A percentile compares a stretch with the other conserved stretches of the same genome.
Evolutionary conservation across 2,329 filamentous ascomycete species (phyloP).

Genomic region (Phyllosticta ampelicida): DNA sequence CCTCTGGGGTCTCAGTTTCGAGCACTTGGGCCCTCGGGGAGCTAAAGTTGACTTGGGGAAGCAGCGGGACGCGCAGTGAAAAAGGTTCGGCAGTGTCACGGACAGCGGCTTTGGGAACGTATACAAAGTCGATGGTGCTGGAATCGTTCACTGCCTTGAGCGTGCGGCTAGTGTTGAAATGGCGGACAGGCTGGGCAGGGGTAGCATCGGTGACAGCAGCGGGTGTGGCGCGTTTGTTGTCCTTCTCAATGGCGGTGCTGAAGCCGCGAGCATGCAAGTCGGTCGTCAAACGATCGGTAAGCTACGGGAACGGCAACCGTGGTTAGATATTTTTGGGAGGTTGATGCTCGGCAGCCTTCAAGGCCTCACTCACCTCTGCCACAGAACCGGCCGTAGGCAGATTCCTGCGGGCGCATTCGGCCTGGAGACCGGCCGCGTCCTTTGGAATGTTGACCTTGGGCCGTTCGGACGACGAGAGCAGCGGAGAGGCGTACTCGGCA

Average conservation of each 20-base stretch:
- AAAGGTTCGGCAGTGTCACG: conserved; percentile 35
- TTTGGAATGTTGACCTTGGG: conserved; percentile 41
- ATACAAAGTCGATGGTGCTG: conserved; percentile 54
- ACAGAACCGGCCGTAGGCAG: conserved; percentile 38
- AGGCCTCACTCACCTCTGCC: conserved; percentile 34
- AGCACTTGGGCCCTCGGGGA: background rate
- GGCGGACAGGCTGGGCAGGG: conserved; percentile 30
- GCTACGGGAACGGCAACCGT: conserved; percentile 23
- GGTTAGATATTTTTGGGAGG: conserved; percentile 2
- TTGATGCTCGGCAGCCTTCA: background rate
- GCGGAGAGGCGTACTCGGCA: conserved; percentile 42
- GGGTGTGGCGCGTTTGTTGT: conserved; percentile 29
- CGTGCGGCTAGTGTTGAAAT: conserved; percentile 52
- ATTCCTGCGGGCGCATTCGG: conserved; percentile 41
- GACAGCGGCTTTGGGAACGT: conserved; percentile 44
- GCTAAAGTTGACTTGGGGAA: conserved; percentile 19
- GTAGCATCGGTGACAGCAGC: conserved; percentile 15
- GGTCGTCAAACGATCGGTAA: conserved; percentile 43
- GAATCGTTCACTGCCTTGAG: conserved; percentile 46
- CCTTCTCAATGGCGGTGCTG: conserved; percentile 42
- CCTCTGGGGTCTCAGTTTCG: background rate
- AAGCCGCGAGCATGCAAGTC: conserved; percentile 44
- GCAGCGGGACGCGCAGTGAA: conserved; percentile 39
- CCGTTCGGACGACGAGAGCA: conserved; percentile 39
- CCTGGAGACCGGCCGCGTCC: conserved; percentile 40